phyloP scores from a whole-genome alignment of 164 flowering plant species.

The Nymphaea colorata region DNA sequence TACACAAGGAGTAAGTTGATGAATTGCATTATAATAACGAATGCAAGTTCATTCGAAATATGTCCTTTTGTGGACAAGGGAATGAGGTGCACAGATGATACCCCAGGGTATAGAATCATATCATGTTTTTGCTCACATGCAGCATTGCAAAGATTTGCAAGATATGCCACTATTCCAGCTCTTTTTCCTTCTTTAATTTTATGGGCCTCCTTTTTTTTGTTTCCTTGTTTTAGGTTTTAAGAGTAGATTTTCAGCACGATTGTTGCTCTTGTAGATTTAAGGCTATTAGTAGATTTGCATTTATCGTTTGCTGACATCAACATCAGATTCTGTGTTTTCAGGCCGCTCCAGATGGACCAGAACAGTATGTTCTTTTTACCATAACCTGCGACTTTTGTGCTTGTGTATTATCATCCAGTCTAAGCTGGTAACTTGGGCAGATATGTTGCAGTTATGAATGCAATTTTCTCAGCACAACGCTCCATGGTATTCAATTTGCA shows the following conservation, averaged over 20 bases:
- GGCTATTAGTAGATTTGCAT: not conserved
- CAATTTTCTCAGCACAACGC: constrained; percentile 96
- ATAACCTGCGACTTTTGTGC: constrained; percentile 4
- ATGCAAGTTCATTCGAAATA: too few species aligned
- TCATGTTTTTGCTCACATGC: too few species aligned
- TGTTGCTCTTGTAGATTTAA: not conserved
- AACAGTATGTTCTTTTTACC: constrained; percentile 56
- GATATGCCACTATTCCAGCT: too few species aligned
- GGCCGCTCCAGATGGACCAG: constrained; percentile 97
- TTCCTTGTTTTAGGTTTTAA: too few species aligned
- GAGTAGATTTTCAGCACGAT: not conserved
- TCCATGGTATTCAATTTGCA: constrained; percentile 53
- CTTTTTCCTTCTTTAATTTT: too few species aligned
- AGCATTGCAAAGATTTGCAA: too few species aligned
- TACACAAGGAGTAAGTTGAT: too few species aligned
- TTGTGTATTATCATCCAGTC: constrained; percentile 2
- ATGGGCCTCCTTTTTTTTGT: too few species aligned
- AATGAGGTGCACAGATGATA: too few species aligned
- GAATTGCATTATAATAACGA: too few species aligned
- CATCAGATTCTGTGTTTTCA: constrained; percentile 90
- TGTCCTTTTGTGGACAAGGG: too few species aligned
- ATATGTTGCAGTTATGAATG: constrained; percentile 96
- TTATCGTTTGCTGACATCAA: not conserved
- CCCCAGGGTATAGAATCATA: too few species aligned
- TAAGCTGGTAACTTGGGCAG: constrained; percentile 30